Evolutionary conservation across 352 stramenopile genomes (phyloP).

Genomic region (Globisporangium cylindrosporum): DNA sequence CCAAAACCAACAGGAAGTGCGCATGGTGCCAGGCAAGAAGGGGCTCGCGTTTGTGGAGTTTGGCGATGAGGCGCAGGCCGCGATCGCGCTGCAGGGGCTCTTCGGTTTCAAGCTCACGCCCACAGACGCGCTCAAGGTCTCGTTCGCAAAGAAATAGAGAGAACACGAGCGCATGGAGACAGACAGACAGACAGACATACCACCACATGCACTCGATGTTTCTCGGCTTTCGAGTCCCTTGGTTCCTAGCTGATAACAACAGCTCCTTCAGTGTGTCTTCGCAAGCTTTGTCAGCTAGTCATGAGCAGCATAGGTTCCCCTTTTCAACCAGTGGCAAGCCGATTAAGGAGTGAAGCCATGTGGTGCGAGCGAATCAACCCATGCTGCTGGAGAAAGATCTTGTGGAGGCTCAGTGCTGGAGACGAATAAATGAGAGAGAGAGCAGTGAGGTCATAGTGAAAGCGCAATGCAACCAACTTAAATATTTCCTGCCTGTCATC

Average conservation of each 20-base stretch:
- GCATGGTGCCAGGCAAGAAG: slow-evolving; percentile 92
- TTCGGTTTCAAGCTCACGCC: slow-evolving; percentile 84
- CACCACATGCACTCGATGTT: background rate
- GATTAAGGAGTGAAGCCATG: no score
- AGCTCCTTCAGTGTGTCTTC: no score
- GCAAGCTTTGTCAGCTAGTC: no score
- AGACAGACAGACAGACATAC: background rate
- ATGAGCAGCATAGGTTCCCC: no score
- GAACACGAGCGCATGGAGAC: background rate
- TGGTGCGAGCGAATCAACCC: background rate
- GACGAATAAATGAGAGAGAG: background rate
- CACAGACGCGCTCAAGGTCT: slow-evolving; percentile 78
- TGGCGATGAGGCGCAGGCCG: slow-evolving; percentile 79
- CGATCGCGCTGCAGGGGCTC: slow-evolving; percentile 78
- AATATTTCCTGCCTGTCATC: no score
- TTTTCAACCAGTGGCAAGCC: background rate
- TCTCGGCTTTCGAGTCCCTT: no score
- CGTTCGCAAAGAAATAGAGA: slow-evolving; percentile 82
- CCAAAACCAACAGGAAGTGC: slow-evolving; percentile 76
- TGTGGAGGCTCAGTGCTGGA: background rate
- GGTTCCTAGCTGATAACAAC: no score
- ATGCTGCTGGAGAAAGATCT: background rate
- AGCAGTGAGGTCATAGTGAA: no score
- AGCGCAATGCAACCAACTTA: no score
- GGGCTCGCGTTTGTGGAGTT: slow-evolving; percentile 97